A percentile compares a stretch with the other conserved stretches of the same genome.
Conservation (phyloP, 768 basidiomycete species). For the Leccinum ochraceum region DNA sequence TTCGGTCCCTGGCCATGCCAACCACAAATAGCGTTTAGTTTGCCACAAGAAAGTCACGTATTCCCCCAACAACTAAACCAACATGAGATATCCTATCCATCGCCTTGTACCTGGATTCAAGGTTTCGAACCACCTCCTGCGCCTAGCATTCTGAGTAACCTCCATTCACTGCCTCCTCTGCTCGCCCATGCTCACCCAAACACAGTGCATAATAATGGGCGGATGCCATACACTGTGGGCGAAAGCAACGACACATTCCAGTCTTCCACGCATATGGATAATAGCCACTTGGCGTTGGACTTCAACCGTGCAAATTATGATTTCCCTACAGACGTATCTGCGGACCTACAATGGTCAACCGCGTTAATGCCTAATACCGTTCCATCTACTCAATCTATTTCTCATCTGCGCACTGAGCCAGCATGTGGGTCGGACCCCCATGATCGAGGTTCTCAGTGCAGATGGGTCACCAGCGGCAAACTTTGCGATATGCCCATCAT, state of each 20-base stretch:
- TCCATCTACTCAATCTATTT: not conserved
- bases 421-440: not conserved
- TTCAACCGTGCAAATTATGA: not conserved
- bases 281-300: not conserved
- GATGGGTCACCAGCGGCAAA: conserved; percentile 12
- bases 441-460: conserved; percentile 4
- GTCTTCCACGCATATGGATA: not conserved
- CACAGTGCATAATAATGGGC: not conserved
- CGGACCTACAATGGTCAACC: not conserved
- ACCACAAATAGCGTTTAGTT: not conserved
- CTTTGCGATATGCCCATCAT: conserved; percentile 3
- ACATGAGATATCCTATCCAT: not conserved
- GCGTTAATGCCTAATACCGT: not conserved
- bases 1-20: not conserved
- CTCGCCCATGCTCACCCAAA: not conserved
- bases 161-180: not conserved
- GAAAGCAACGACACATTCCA: not conserved
- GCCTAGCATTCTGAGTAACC: not conserved
- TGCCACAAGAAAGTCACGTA: not conserved
- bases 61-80: not conserved
- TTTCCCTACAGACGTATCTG: too few species aligned
- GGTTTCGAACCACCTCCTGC: not conserved
- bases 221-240: not conserved
- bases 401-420: not conserved
- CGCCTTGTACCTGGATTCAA: not conserved